Evolutionary conservation across 495 filamentous ascomycete genomes (phyloP), one percentile per base, ranked within the genome.

Genomic region (Glonium stellatum): DNA sequence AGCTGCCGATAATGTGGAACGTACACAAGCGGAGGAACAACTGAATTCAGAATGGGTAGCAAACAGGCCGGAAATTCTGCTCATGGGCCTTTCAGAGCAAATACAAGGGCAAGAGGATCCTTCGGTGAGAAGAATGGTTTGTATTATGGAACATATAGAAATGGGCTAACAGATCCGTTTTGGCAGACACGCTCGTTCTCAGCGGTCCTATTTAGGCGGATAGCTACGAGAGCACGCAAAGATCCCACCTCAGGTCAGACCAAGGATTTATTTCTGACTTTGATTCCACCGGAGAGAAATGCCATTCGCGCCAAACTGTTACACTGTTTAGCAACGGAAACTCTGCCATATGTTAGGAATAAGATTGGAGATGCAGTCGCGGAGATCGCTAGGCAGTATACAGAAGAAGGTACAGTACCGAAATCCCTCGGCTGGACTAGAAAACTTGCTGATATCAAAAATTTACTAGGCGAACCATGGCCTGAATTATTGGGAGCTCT

Each of bases 351-450:
- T 15, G 87, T 95, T 37, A 80, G 95, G 69, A 95, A 95, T 72
- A 99, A 97, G 75, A 88, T 97, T 70, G 92, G 90, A 57, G 95
- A 99, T 73, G 90, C 93, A 1, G 86, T 97, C 60, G 95, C 95
- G 6, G 95, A 99, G 71, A 77, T 97, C 47, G 95, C 92, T 35
- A 84, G 95, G 67, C 90, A 97, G 71, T 95, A 97, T 73, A 87
- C 87, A 54, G 95, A 97, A 67, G 88, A 85, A 63, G 86, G 90
- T 95, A 79, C 21, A 54, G 9, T 31, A 15, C 57, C 36, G 39
- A 13, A 18, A 51, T 19, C 54, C 22, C 31, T 18, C 19, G 39
- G 21, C 19, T 19, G 5, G 21, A 3, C 11, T 55, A 42, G 34
- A 59, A 15, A 19, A 37, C 21, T 54, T 42, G 35, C 54, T 62